A percentile compares a stretch with the other conserved stretches of the same genome.
phyloP scores from a whole-genome alignment of 176 grass and related monocot species.

The Panicum miliaceum region DNA sequence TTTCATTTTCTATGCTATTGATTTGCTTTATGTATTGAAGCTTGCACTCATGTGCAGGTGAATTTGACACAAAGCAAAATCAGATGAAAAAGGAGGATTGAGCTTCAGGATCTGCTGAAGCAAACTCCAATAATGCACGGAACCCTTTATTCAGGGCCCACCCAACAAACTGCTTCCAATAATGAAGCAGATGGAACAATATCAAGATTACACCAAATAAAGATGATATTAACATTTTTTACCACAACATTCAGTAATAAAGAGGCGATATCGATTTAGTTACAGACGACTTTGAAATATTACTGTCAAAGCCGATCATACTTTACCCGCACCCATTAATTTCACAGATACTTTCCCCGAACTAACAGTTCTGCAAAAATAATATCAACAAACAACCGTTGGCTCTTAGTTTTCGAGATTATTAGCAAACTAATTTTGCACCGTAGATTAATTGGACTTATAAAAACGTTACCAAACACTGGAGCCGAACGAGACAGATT shows the following conservation, averaged over 20 bases:
- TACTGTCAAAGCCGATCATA: neutral
- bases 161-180: conserved; percentile 11
- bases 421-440: neutral
- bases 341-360: neutral
- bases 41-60: conserved; percentile 62
- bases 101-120: conserved; percentile 47
- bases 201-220: neutral
- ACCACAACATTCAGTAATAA: neutral
- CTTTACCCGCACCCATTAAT: too few species aligned
- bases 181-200: neutral
- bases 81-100: conserved; percentile 48
- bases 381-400: neutral
- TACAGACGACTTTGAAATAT: neutral
- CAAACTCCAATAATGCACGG: conserved; percentile 49
- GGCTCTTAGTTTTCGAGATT: neutral
- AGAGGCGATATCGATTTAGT: neutral
- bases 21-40: conserved; percentile 42
- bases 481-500: too few species aligned
- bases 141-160: conserved; percentile 13
- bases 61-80: conserved; percentile 52
- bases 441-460: neutral
- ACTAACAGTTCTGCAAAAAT: neutral
- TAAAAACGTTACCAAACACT: neutral
- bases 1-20: neutral
- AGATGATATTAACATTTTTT: neutral